Evolutionary conservation across 2,329 filamentous ascomycete species (phyloP), one percentile per base, ranked within the genome.

Genomic region (Alternaria ventricosa): DNA sequence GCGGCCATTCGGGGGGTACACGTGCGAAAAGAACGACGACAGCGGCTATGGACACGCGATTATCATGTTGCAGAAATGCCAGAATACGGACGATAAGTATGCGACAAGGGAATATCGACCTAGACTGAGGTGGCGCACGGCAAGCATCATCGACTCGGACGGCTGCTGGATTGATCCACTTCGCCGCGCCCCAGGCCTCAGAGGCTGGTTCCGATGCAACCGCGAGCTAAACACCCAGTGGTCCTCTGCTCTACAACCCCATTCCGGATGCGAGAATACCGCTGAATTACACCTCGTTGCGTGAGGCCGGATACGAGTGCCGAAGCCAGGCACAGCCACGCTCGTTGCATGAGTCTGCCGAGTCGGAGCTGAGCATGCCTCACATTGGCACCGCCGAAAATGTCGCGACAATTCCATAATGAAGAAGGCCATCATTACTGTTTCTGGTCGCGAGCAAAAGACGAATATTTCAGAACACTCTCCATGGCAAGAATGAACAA

Each of bases 131-230:
- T 44, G 25, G 36, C 57, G 49, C 49, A 60, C 41, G 49, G 57
- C 57, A 60, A 44, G 41, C 57, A 60, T 55, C 45, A 55, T 60
- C 57, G 49, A 46, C 55, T 15, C 49, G 49, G 28, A 51, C 30
- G 49, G 28, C 30, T 51, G 27, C 20, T 51, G 23, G 49, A 23
- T 33, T 53, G 49, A 23, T 53, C 49, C 49, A 53, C 30, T 53
- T 33, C 33, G 49, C 49, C 49, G 49, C 30, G 49, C 20, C 49
- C 22, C 12, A 53, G 20, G 49, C 49, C 49, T 36, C 13, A n/a
- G 3, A 15, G 20, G 33, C 12, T 25, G 28, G 49, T 25, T 25
- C 49, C 49, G 49, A 36, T 53, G n/a, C 28, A 20, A 10, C 20
- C 49, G 13, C 49, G 6, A 36, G 28, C 49, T 13, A 18, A 11